Percentiles rank a stretch among this genome's conserved stretches.
phyloP scores from a whole-genome alignment of 805 yeast species.

The Deakozyma indianensis region DNA sequence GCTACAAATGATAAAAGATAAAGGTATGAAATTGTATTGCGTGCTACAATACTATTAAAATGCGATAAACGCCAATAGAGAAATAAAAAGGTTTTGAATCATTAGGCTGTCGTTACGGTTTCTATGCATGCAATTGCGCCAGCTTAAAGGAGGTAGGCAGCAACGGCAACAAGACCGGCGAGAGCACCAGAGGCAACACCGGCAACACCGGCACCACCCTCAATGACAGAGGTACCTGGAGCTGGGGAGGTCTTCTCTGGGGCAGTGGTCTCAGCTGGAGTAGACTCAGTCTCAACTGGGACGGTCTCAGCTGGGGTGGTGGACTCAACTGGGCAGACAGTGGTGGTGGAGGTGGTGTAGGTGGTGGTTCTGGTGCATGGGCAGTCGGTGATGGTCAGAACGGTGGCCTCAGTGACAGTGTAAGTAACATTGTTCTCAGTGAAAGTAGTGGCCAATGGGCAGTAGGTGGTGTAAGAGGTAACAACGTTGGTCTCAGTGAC shows the following conservation, averaged over 20 bases:
- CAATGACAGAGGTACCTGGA: constrained; percentile 5
- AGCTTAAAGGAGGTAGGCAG: constrained; percentile 33
- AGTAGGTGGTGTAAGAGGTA: constrained; percentile 52
- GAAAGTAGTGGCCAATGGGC: constrained; percentile 53
- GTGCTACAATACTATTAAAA: constrained; percentile 1
- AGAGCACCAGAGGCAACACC: constrained; percentile 25
- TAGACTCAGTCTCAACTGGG: not conserved
- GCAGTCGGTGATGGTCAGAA: constrained; percentile 47
- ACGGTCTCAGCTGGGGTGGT: not conserved
- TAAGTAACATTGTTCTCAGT: constrained; percentile 48
- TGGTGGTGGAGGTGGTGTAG: constrained; percentile 3
- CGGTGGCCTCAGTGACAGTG: constrained; percentile 58
- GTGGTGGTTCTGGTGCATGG: constrained; percentile 7
- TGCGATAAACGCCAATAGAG: not conserved
- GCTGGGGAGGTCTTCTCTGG: constrained; percentile 6
- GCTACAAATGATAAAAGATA: no score
- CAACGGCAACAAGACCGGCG: constrained; percentile 38
- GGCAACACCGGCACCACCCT: constrained; percentile 14
- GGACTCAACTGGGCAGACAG: constrained; percentile 1
- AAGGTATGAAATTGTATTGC: no score
- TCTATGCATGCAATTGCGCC: constrained; percentile 1
- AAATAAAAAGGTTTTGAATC: not conserved
- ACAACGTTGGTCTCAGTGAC: constrained; percentile 5
- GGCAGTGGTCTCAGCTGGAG: not conserved
- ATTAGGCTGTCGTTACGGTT: not conserved